These are phyloP conservation scores for Fusarium nanum DNA, from an alignment of 2,329 filamentous ascomycete species.

Conservation along the genomic window DNA sequence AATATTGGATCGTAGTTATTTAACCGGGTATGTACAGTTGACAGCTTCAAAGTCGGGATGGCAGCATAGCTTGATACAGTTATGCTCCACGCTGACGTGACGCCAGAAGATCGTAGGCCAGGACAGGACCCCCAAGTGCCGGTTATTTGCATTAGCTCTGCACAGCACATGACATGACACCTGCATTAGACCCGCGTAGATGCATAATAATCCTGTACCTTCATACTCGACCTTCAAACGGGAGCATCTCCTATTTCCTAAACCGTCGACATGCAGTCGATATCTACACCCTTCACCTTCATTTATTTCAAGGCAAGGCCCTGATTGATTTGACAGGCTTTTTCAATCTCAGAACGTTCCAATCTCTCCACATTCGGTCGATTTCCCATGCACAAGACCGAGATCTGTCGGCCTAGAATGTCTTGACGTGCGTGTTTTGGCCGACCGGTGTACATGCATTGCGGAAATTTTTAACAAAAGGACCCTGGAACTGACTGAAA, in stretches of 20 bases:
- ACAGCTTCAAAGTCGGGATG: slow-evolving; percentile 8
- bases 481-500: slow-evolving; percentile 6
- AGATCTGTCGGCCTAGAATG: slow-evolving; percentile 29
- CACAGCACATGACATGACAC: slow-evolving; percentile 21
- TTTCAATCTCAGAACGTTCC: neutral
- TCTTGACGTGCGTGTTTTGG: neutral
- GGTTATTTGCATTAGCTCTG: slow-evolving; percentile 37
- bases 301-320: neutral
- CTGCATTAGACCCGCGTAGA: slow-evolving; percentile 2
- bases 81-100: slow-evolving; percentile 28
- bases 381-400: slow-evolving; percentile 34
- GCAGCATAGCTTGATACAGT: neutral
- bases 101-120: slow-evolving; percentile 29
- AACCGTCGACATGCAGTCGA: slow-evolving; percentile 41
- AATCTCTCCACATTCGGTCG: slow-evolving; percentile 31
- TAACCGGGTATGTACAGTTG: slow-evolving; percentile 8
- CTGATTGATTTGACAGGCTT: slow-evolving; percentile 9
- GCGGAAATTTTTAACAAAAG: slow-evolving; percentile 9
- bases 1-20: slow-evolving; percentile 9
- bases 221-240: slow-evolving; percentile 39
- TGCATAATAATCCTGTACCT: slow-evolving; percentile 28
- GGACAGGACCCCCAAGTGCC: slow-evolving; percentile 18
- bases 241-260: slow-evolving; percentile 41
- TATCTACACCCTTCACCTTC: slow-evolving; percentile 34
- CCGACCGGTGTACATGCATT: slow-evolving; percentile 18